These are phyloP conservation scores for Diplodia sapinea DNA, from an alignment of 2,329 filamentous ascomycete genomes.

Conservation along the genomic window DNA sequence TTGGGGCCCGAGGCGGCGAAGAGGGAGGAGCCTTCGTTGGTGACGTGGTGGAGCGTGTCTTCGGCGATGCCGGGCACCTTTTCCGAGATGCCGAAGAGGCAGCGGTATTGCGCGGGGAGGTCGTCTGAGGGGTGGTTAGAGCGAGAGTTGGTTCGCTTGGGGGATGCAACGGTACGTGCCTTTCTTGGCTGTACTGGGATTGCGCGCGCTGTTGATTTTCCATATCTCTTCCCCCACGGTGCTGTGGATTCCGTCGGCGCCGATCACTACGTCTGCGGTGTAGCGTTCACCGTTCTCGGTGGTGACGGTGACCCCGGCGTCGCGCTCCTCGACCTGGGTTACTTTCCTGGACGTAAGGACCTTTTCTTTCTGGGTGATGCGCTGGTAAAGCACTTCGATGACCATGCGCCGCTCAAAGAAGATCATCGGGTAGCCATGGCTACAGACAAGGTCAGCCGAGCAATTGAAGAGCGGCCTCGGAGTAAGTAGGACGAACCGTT, in stretches of 20 bases:
- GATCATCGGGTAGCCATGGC: conserved; percentile 32
- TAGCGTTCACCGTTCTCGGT: conserved; percentile 20
- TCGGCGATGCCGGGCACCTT: conserved; percentile 6
- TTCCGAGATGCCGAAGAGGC: conserved; percentile 14
- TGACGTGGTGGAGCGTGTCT: conserved; percentile 8
- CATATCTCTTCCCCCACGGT: not conserved
- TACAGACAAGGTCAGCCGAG: not conserved
- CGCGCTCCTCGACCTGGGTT: not conserved
- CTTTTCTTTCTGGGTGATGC: conserved; percentile 36
- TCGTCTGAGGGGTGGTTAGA: not conserved
- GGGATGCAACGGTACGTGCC: not conserved
- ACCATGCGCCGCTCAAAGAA: conserved; percentile 31
- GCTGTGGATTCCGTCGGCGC: conserved; percentile 29
- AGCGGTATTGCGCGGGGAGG: conserved; percentile 3
- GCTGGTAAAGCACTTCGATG: conserved; percentile 36
- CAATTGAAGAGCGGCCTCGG: not conserved
- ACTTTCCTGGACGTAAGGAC: conserved; percentile 32
- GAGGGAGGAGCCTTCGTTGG: not conserved
- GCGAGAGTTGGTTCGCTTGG: too few species aligned
- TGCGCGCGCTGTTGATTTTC: not conserved
- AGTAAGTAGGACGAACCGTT: not conserved
- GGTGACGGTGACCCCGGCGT: not conserved
- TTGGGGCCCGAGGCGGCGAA: conserved; percentile 12
- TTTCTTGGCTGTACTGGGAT: not conserved
- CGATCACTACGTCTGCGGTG: conserved; percentile 22